These are phyloP conservation scores for Nepenthes gracilis DNA, from an alignment of 148 eudicot species.

Conservation along the genomic window DNA sequence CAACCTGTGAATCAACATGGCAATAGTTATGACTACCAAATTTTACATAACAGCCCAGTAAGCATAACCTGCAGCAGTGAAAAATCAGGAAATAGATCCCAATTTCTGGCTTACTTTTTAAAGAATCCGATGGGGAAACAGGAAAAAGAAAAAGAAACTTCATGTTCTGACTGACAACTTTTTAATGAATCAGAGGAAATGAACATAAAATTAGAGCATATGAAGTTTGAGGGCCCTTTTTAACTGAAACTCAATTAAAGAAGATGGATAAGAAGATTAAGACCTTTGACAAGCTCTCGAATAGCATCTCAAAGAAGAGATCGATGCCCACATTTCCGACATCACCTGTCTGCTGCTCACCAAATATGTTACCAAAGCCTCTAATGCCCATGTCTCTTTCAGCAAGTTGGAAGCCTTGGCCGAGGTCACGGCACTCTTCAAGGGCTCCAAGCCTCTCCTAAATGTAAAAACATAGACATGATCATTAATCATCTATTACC, in stretches of 20 bases:
- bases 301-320: constrained; percentile 94
- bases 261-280: background rate
- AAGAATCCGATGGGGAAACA: no score
- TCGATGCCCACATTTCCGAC: constrained; percentile 93
- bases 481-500: background rate
- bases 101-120: no score
- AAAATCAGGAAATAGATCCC: background rate
- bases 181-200: no score
- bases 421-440: constrained; percentile 92
- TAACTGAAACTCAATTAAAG: background rate
- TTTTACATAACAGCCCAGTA: background rate
- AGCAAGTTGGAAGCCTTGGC: constrained; percentile 96
- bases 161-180: background rate
- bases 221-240: no score
- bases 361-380: constrained; percentile 98
- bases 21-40: constrained; percentile 2
- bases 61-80: background rate
- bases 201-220: no score
- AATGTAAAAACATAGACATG: background rate
- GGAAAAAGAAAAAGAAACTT: background rate
- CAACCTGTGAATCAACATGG: constrained; percentile 52
- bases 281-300: constrained; percentile 94
- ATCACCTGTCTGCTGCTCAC: constrained; percentile 98
- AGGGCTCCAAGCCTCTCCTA: constrained; percentile 95
- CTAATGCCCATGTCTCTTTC: constrained; percentile 98